These are phyloP conservation scores for Teratosphaeria nubilosa DNA, from an alignment of 2,329 filamentous ascomycete genomes.

Conservation along the genomic window DNA sequence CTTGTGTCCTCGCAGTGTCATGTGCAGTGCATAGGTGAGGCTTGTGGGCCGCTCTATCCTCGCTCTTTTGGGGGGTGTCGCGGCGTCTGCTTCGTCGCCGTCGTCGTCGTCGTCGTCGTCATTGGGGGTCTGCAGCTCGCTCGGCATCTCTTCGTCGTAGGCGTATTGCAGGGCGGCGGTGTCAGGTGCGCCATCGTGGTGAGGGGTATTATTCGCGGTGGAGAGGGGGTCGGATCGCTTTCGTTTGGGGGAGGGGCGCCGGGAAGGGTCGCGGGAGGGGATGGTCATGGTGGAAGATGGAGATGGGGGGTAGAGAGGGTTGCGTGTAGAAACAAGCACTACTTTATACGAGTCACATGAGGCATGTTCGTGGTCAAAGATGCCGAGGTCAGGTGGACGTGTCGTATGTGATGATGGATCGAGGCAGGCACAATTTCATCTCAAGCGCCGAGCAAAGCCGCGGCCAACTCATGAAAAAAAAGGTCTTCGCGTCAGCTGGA, in stretches of 20 bases:
- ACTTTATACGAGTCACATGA: too few relatives aligned
- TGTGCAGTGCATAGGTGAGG: conserved; percentile 59
- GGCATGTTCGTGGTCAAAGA: too few relatives aligned
- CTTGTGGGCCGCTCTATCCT: conserved; percentile 38
- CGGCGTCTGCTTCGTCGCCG: conserved; percentile 9
- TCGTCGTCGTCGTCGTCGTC: conserved; percentile 8
- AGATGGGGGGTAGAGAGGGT: background rate
- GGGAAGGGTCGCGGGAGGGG: background rate
- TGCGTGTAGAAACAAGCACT: too few relatives aligned
- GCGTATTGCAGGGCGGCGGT: conserved; percentile 18
- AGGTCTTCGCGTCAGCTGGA: conserved; percentile 56
- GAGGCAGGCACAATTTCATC: conserved; percentile 11
- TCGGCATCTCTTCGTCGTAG: conserved; percentile 23
- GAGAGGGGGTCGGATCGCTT: conserved; percentile 11
- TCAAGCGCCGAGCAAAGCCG: conserved; percentile 14
- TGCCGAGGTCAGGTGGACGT: too few relatives aligned
- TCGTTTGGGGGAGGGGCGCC: conserved; percentile 16
- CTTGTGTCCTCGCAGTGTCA: conserved; percentile 67
- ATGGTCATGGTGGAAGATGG: conserved; percentile 1
- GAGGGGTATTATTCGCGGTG: conserved; percentile 4
- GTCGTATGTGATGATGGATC: too few relatives aligned
- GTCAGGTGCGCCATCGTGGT: conserved; percentile 10
- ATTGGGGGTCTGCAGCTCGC: conserved; percentile 18
- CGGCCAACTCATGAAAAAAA: conserved; percentile 19
- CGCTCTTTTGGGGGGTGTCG: conserved; percentile 11